phyloP scores from a whole-genome alignment of 495 filamentous ascomycete species.

The Viridothelium virens region DNA sequence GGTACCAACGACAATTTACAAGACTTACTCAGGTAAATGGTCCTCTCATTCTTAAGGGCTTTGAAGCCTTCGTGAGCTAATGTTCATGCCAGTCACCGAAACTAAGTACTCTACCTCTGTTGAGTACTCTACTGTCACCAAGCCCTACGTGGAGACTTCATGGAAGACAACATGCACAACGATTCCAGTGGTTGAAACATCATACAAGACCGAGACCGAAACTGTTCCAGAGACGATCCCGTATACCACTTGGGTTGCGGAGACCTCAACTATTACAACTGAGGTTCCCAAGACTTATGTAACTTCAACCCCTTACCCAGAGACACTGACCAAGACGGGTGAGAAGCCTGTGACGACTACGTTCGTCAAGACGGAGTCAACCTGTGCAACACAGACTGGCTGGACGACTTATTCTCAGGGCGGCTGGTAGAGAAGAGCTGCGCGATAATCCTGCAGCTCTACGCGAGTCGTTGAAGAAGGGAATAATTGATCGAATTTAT shows the following conservation, averaged over 20 bases:
- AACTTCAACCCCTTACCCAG: background rate
- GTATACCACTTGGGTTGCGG: background rate
- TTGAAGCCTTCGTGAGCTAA: background rate
- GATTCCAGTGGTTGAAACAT: background rate
- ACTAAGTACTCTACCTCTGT: background rate
- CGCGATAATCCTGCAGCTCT: background rate
- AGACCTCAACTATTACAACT: background rate
- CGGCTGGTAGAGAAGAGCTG: background rate
- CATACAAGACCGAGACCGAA: background rate
- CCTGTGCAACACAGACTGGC: background rate
- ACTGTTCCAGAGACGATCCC: background rate
- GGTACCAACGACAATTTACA: background rate
- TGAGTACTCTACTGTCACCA: background rate
- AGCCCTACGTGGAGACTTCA: background rate
- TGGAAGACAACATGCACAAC: background rate
- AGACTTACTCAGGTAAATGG: background rate
- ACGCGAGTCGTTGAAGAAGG: background rate
- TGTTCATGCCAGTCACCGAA: background rate
- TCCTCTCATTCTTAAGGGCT: background rate
- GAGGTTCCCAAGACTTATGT: background rate
- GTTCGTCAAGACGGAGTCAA: background rate
- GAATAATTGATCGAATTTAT: too few species aligned
- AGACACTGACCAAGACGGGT: background rate
- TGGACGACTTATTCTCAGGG: background rate
- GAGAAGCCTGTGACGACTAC: background rate